These are phyloP conservation scores for Biscogniauxia mediterranea DNA, from an alignment of 2,329 filamentous ascomycete species.

Conservation along the genomic window DNA sequence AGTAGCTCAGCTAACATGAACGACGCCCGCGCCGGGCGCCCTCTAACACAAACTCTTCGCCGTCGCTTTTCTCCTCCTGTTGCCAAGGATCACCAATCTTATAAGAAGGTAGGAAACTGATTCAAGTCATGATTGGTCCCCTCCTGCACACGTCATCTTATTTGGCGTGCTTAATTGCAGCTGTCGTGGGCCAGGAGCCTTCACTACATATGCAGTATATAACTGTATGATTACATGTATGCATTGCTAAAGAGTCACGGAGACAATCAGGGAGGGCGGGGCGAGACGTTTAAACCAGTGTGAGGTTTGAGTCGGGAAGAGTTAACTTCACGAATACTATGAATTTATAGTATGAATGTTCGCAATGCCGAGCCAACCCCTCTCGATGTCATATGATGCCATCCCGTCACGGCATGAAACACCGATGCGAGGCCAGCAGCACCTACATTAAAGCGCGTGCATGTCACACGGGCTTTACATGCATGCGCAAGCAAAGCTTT, in stretches of 20 bases:
- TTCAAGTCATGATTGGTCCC: not conserved
- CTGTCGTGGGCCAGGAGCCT: constrained; percentile 11
- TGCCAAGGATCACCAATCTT: constrained; percentile 2
- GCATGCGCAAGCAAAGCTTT: not conserved
- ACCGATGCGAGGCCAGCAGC: not conserved
- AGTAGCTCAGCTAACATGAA: not conserved
- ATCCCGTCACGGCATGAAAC: not conserved
- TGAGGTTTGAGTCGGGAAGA: not conserved
- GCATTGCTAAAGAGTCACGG: not conserved
- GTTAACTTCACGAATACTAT: not conserved
- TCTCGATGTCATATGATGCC: not conserved
- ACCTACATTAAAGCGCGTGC: not conserved
- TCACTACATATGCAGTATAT: not conserved
- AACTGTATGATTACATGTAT: not conserved
- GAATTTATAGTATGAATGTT: not conserved
- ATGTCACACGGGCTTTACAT: not conserved
- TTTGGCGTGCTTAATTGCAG: constrained; percentile 8
- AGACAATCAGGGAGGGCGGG: not conserved
- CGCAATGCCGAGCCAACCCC: not conserved
- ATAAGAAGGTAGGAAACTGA: constrained; percentile 3
- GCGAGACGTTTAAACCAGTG: not conserved
- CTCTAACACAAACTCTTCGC: not conserved
- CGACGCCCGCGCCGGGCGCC: not conserved
- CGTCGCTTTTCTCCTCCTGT: not conserved
- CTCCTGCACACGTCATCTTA: constrained; percentile 18